Base-by-base conservation (phyloP, 805 yeast species). In the Ogataea methanolica region DNA sequence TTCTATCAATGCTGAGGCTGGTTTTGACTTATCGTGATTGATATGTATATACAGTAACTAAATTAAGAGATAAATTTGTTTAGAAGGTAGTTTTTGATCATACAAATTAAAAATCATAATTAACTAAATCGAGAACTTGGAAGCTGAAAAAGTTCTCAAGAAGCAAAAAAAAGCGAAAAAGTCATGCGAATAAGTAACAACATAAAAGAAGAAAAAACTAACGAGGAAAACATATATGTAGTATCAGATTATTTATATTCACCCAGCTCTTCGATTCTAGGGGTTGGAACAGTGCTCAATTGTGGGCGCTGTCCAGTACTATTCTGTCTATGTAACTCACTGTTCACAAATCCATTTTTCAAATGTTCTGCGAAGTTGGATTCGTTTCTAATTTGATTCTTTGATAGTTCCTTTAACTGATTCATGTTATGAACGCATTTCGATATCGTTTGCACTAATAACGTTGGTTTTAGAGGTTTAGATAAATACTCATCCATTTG, bases 401-500 rank as follows among this genome's bases (percentile, higher is more conserved):
- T 74, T 61, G 81, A 71, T 41, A 79, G 63, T 57, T 81, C 85
- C 59, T 80, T 81, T 57, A 82, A 63, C 57, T 80, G 85, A 54
- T 74, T 77, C 60, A 81, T 74, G 56, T 80, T 82, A 59, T 85
- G 91, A 39, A 88, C 85, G 58, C 94, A 87, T 63, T 87, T 88
- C 53, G 83, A 82, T 49, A 88, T 88, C 5, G 96, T 88, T 67
- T 88, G 96, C 61, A 88, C 80, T 61, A 88, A 71, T 49, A 88
- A 70, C 52, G 85, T 82, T 1, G 96, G 96, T 61, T 88, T 89
- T 66, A 88, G 73, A 1, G 96, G 96, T 64, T 88, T 88, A 11
- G 94, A 85, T 42, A 88, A 78, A 61, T 89, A 88, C 63, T 89
- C 96, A 66, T 88, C 96, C 96, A 88, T 88, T 53, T 90, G 95